Evolutionary conservation across 371 early-diverging fungal species (phyloP), one percentile per base, ranked within the genome.

Genomic region (Lichtheimia corymbifera): DNA sequence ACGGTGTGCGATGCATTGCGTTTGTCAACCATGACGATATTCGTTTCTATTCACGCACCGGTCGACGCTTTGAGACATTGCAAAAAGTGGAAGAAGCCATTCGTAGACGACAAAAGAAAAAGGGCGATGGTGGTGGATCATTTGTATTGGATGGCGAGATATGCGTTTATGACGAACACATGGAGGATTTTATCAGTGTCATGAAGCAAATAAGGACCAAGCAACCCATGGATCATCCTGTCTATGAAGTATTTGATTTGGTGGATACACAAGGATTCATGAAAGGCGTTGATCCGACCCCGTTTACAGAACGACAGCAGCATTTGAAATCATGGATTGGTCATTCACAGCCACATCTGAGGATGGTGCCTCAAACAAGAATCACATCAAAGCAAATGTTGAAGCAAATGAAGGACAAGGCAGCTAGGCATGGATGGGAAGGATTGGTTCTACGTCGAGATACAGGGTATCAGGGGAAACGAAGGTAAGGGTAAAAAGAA

Each of bases 71-170:
- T 44, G 64, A 61, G 18, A 66, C 75, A 2, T 58, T 83, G 2
- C 57, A 62, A 7, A 66, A 74, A 18, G 70, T 85, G 0, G 69
- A 68, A 25, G 61, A 61, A 2, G 70, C 74, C 2, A 53, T 85
- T 43, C 61, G 70, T 7, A 25, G 52, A 3, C n/a, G 15, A 52
- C 27, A n/a, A 40, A 57, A 55, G 13, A 42, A n/a, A 17, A 53
- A 49, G 9, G 17, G 11, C 1, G 28, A 4, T 28, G 35, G 35
- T 35, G 28, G 4, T 28, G 35, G 58, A 0, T 49, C 64, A 0
- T 64, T 83, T 56, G 72, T 83, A 5, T 55, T 87, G 42, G 87
- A 87, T 58, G 87, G 87, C 5, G 87, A 87, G 49, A 55, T 87
- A 14, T 87, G 86, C 45, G 77, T 79, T 0, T 80, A 79, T 42